phyloP scores from a whole-genome alignment of 1,139 yeast genomes.

The Sugiyamaella pinicola region DNA sequence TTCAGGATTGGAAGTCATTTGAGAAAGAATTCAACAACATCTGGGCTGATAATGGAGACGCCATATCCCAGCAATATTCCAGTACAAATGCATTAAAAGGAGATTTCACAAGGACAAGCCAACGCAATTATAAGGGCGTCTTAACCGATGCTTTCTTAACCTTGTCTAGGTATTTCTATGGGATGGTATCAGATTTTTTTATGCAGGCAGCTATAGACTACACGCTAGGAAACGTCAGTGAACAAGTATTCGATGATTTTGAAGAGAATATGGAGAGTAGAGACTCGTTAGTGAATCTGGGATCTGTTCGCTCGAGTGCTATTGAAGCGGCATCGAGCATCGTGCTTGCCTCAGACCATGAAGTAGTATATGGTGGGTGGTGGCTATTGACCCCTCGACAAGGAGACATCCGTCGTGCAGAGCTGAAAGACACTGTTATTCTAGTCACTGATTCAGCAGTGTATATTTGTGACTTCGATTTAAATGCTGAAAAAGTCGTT shows the following conservation, averaged over 20 bases:
- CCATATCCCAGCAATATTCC: constrained; percentile 48
- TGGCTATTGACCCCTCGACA: constrained; percentile 30
- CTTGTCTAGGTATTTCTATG: constrained; percentile 46
- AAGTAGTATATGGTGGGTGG: constrained; percentile 31
- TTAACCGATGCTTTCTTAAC: constrained; percentile 48
- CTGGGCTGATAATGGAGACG: constrained; percentile 53
- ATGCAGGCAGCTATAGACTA: constrained; percentile 48
- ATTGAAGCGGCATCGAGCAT: constrained; percentile 30
- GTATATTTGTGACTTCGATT: constrained; percentile 33
- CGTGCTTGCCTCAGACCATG: constrained; percentile 28
- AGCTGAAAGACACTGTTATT: constrained; percentile 29
- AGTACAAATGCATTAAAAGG: constrained; percentile 51
- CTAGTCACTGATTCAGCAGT: constrained; percentile 31
- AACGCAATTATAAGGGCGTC: constrained; percentile 46
- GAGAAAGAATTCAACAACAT: constrained; percentile 36
- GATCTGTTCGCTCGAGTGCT: constrained; percentile 32
- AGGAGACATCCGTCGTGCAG: constrained; percentile 27
- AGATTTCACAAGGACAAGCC: constrained; percentile 48
- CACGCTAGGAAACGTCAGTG: constrained; percentile 42
- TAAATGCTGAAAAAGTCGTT: constrained; percentile 30
- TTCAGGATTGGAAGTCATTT: constrained; percentile 22
- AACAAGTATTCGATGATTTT: constrained; percentile 44
- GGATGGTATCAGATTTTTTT: constrained; percentile 47
- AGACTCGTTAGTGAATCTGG: constrained; percentile 41
- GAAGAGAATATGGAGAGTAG: constrained; percentile 41